phyloP scores from a whole-genome alignment of 2,329 filamentous ascomycete genomes.

The Monascus ruber region DNA sequence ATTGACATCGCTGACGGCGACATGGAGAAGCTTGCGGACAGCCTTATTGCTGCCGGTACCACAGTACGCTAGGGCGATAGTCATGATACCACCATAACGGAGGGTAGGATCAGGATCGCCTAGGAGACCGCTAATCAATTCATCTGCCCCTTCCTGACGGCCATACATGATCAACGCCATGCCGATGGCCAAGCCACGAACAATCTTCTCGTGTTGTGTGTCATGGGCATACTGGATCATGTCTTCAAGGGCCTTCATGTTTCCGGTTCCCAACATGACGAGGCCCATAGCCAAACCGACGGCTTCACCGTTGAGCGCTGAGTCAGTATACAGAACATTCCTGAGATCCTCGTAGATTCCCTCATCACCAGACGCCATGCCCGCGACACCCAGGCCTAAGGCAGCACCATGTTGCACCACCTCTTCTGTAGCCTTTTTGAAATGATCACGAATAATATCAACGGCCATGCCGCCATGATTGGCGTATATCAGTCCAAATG shows the following conservation, averaged over 20 bases:
- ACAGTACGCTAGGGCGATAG: constrained; percentile 94
- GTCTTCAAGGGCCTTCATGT: constrained; percentile 81
- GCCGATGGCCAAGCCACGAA: constrained; percentile 84
- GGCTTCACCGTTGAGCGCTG: constrained; percentile 91
- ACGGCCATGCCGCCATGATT: constrained; percentile 86
- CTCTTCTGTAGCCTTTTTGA: constrained; percentile 48
- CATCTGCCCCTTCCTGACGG: constrained; percentile 86
- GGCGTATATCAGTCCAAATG: constrained; percentile 89
- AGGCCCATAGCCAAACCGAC: constrained; percentile 93
- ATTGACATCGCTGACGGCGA: constrained; percentile 94
- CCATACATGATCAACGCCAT: constrained; percentile 99
- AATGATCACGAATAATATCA: constrained; percentile 36
- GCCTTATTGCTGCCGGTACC: constrained; percentile 98
- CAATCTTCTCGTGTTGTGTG: constrained; percentile 97
- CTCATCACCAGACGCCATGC: constrained; percentile 89
- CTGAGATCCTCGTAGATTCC: constrained; percentile 87
- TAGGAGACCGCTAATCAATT: constrained; percentile 83
- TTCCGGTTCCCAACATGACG: constrained; percentile 97
- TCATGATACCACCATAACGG: constrained; percentile 95
- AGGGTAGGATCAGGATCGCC: constrained; percentile 89
- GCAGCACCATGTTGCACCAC: constrained; percentile 96
- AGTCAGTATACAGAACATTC: constrained; percentile 80
- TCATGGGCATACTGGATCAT: constrained; percentile 98
- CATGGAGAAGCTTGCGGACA: constrained; percentile 86
- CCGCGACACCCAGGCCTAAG: constrained; percentile 86